Percentiles rank a stretch among this genome's conserved stretches.
phyloP scores from a whole-genome alignment of 768 basidiomycete genomes.

The Neoboletus magnificus region DNA sequence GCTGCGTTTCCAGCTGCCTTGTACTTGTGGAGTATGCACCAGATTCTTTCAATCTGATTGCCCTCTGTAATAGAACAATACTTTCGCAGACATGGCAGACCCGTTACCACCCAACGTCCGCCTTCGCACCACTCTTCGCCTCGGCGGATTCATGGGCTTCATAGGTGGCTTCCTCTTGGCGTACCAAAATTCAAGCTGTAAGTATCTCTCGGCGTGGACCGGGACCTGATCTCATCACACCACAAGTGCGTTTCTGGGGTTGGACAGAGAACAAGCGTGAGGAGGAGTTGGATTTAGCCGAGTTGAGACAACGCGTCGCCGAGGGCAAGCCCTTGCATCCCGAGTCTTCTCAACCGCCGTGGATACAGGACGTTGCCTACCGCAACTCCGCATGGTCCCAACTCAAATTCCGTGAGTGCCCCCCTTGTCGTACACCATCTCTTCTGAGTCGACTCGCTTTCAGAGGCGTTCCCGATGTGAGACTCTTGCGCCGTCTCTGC shows the following conservation, averaged over 20 bases:
- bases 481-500: slow-evolving; percentile 21
- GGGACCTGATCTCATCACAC: slow-evolving; percentile 13
- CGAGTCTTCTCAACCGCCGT: slow-evolving; percentile 72
- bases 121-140: slow-evolving; percentile 40
- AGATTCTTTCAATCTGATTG: slow-evolving; percentile 1
- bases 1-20: slow-evolving; percentile 78
- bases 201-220: slow-evolving; percentile 28
- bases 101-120: slow-evolving; percentile 35
- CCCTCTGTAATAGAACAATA: slow-evolving; percentile 11
- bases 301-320: slow-evolving; percentile 69
- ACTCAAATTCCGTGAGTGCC: slow-evolving; percentile 79
- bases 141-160: slow-evolving; percentile 80
- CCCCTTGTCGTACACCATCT: slow-evolving; percentile 1
- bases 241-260: slow-evolving; percentile 87
- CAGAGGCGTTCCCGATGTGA: slow-evolving; percentile 77
- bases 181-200: slow-evolving; percentile 87
- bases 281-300: slow-evolving; percentile 69
- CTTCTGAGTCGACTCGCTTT: slow-evolving; percentile 12
- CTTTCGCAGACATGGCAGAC: slow-evolving; percentile 43
- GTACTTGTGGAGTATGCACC: slow-evolving; percentile 71
- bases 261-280: slow-evolving; percentile 90
- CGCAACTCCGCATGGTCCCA: slow-evolving; percentile 92
- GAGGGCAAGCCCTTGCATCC: slow-evolving; percentile 88
- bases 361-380: slow-evolving; percentile 84
- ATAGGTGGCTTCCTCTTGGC: slow-evolving; percentile 89